These are phyloP conservation scores for Penicillium canariense DNA, from an alignment of 495 filamentous ascomycete genomes.

Conservation along the genomic window DNA sequence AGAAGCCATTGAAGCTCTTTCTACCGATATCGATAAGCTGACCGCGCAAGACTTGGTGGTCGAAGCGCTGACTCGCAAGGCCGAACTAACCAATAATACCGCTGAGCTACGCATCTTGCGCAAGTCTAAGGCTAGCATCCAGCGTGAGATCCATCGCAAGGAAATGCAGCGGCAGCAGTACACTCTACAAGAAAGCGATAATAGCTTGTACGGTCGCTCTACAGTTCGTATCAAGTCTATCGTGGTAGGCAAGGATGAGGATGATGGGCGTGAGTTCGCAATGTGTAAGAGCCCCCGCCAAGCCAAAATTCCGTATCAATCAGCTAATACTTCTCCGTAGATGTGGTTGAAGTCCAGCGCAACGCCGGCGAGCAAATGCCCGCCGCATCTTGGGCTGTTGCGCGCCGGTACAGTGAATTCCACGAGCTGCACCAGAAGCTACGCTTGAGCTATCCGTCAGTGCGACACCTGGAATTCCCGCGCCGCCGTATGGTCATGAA, in stretches of 20 bases:
- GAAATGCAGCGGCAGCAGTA: slow-evolving; percentile 97
- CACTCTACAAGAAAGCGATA: slow-evolving; percentile 95
- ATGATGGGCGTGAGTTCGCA: slow-evolving; percentile 91
- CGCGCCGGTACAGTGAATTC: slow-evolving; percentile 91
- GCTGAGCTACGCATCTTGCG: slow-evolving; percentile 88
- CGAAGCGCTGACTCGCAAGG: slow-evolving; percentile 87
- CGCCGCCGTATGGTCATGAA: slow-evolving; percentile 91
- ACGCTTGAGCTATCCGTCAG: slow-evolving; percentile 76
- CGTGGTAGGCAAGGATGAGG: slow-evolving; percentile 86
- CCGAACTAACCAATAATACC: slow-evolving; percentile 93
- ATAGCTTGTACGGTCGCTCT: slow-evolving; percentile 91
- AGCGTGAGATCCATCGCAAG: slow-evolving; percentile 88
- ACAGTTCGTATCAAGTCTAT: slow-evolving; percentile 86
- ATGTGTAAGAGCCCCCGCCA: slow-evolving; percentile 56
- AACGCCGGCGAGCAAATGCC: slow-evolving; percentile 89
- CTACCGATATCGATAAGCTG: slow-evolving; percentile 85
- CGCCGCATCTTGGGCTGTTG: slow-evolving; percentile 76
- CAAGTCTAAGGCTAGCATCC: slow-evolving; percentile 90
- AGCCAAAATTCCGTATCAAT: neutral
- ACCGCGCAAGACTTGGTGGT: slow-evolving; percentile 85
- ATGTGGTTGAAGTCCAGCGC: slow-evolving; percentile 87
- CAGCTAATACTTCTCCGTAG: slow-evolving; percentile 20
- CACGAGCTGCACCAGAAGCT: slow-evolving; percentile 91
- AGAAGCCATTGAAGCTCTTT: slow-evolving; percentile 84
- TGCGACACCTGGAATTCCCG: slow-evolving; percentile 88